Base-by-base conservation (phyloP, 805 yeast genomes). In the Yarrowia phangngaensis region DNA sequence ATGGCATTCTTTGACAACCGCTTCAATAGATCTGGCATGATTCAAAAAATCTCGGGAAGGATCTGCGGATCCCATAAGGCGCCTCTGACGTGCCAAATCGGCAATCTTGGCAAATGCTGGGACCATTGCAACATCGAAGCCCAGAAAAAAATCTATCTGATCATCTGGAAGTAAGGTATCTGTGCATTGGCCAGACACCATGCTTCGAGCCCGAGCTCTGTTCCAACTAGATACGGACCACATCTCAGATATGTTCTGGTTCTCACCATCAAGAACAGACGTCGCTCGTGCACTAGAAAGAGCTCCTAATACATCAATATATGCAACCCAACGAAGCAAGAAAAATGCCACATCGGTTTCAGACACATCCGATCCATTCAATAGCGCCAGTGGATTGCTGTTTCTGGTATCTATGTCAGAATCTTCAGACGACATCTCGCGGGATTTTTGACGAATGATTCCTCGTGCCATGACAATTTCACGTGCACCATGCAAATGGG, bases 401-500 rank as follows among this genome's bases (percentile, higher is more conserved):
- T 11, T 28, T 2, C 13, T 24, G 16, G 8, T 22, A 4, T 35
- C 43, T 12, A 22, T 9, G 4, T 24, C 43, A 2, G 43, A 29
- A 4, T 35, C 40, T 22, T n/a, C n/a, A 13, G 38, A 22, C 6
- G 43, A 17, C 48, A 20, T 41, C 4, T 17, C 29, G 20, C 22
- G 27, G 13, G 34, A 16, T 9, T 28, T 29, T 15, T 29, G 48
- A 22, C 26, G 22, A 8, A 45, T 23, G 19, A 70, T 61, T 11
- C 76, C 74, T 53, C 84, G 60, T 24, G 80, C 74, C 51, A 72
- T 58, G 17, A 82, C 69, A 29, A 82, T 79, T 57, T 79, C 82
- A 51, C 78, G 68, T 0, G 89, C 88, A 0, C 88, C 88, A 27
- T 72, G 68, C 46, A 77, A 66, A 60, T 83, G 92, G 1, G 80